These are phyloP conservation scores for Emericellopsis cladophorae DNA, from an alignment of 2,329 filamentous ascomycete genomes.

Conservation along the genomic window DNA sequence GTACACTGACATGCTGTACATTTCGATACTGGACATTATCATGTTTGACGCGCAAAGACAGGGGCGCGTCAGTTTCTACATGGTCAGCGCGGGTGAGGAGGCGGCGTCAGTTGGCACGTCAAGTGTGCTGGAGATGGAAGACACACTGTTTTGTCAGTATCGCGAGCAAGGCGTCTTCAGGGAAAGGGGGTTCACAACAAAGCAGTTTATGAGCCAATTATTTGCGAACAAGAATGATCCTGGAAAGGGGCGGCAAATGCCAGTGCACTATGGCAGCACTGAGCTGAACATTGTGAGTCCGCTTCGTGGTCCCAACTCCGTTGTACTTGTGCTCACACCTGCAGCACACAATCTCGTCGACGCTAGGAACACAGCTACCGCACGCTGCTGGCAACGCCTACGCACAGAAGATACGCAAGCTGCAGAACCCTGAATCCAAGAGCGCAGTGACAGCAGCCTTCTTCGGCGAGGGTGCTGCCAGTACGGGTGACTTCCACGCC, in stretches of 20 bases:
- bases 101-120: slow-evolving; percentile 85
- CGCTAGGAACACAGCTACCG: slow-evolving; percentile 78
- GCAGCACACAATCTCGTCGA: slow-evolving; percentile 71
- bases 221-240: slow-evolving; percentile 77
- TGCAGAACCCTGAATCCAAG: slow-evolving; percentile 55
- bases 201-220: slow-evolving; percentile 90
- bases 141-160: slow-evolving; percentile 92
- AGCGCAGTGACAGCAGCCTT: slow-evolving; percentile 67
- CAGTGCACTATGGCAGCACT: slow-evolving; percentile 83
- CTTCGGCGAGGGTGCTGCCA: slow-evolving; percentile 84
- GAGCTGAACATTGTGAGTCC: slow-evolving; percentile 69
- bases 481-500: slow-evolving; percentile 85
- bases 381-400: slow-evolving; percentile 83
- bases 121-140: slow-evolving; percentile 67
- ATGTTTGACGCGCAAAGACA: slow-evolving; percentile 98
- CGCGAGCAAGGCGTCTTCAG: slow-evolving; percentile 85
- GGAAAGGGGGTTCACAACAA: slow-evolving; percentile 75
- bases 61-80: slow-evolving; percentile 91
- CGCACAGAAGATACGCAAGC: slow-evolving; percentile 68
- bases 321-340: not conserved
- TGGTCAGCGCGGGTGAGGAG: slow-evolving; percentile 92
- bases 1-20: slow-evolving; percentile 53
- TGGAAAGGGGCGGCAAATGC: slow-evolving; percentile 87
- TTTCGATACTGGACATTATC: slow-evolving; percentile 84
- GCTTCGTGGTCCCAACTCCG: not conserved